These are phyloP conservation scores for Xylaria castorea DNA, from an alignment of 495 filamentous ascomycete genomes.

Conservation along the genomic window DNA sequence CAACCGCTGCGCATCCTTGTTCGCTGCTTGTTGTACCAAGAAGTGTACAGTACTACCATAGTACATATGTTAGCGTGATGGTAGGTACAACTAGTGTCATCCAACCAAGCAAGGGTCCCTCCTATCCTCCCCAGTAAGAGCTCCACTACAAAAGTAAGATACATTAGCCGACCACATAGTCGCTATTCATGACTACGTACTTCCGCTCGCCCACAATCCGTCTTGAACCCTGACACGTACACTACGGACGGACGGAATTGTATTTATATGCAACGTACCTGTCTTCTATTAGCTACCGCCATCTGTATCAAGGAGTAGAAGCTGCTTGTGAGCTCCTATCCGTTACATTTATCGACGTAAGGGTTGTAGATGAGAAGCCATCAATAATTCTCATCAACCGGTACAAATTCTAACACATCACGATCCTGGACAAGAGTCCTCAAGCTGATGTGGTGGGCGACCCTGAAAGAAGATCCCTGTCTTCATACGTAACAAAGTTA, in stretches of 20 bases:
- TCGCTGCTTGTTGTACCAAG: background rate
- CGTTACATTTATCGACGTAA: background rate
- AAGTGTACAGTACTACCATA: background rate
- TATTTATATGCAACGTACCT: background rate
- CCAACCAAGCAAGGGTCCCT: background rate
- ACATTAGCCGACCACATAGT: conserved; percentile 15
- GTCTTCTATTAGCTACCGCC: background rate
- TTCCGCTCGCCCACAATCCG: conserved; percentile 25
- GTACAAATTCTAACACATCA: background rate
- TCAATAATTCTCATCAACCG: background rate
- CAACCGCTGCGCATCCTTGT: background rate
- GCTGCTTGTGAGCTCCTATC: background rate
- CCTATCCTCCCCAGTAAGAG: conserved; percentile 13
- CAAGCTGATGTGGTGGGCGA: background rate
- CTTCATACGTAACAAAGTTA: background rate
- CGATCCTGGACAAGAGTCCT: conserved; percentile 4
- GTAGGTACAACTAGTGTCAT: background rate
- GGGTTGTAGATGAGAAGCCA: background rate
- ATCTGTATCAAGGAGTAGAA: background rate
- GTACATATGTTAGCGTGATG: background rate
- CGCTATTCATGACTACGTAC: background rate
- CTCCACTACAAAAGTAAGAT: background rate
- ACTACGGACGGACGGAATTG: conserved; percentile 1
- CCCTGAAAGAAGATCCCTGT: background rate
- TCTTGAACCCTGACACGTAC: background rate